Conservation (phyloP, 345 rosid species). For the Erodium maritimum region DNA sequence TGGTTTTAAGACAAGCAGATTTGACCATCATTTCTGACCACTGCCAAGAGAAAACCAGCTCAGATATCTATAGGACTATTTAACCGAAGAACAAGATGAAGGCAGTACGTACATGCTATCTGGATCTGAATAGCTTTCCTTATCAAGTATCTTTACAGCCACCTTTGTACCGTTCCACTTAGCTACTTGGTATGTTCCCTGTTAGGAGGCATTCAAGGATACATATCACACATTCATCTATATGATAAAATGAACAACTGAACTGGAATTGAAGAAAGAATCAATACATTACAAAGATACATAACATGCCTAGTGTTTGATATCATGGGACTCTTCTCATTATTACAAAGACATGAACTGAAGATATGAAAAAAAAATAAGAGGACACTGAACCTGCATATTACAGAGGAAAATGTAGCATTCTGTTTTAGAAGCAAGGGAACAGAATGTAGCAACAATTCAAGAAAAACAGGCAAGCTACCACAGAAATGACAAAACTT, state of each 20-base stretch:
- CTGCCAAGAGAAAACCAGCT: too few species aligned
- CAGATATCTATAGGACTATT: too few species aligned
- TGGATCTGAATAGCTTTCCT: slow-evolving; percentile 51
- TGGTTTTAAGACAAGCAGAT: neutral
- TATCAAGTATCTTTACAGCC: slow-evolving; percentile 77
- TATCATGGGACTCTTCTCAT: too few species aligned
- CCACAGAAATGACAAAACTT: neutral
- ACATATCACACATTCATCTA: neutral
- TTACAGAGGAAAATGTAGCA: neutral
- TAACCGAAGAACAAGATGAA: slow-evolving; percentile 1
- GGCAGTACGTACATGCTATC: slow-evolving; percentile 49
- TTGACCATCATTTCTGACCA: neutral
- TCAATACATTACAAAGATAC: too few species aligned
- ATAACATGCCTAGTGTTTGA: too few species aligned
- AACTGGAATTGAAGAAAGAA: neutral
- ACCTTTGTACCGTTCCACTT: slow-evolving; percentile 98
- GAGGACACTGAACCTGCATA: too few species aligned
- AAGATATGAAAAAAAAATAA: too few species aligned
- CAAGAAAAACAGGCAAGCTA: neutral
- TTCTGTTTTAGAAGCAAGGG: neutral
- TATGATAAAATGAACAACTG: neutral
- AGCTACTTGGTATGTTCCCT: slow-evolving; percentile 95
- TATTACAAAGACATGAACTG: too few species aligned
- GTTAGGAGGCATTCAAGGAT: slow-evolving; percentile 6
- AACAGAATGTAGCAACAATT: neutral